Evolutionary conservation across 495 filamentous ascomycete genomes (phyloP).

Genomic region (Baudoinia panamericana): DNA sequence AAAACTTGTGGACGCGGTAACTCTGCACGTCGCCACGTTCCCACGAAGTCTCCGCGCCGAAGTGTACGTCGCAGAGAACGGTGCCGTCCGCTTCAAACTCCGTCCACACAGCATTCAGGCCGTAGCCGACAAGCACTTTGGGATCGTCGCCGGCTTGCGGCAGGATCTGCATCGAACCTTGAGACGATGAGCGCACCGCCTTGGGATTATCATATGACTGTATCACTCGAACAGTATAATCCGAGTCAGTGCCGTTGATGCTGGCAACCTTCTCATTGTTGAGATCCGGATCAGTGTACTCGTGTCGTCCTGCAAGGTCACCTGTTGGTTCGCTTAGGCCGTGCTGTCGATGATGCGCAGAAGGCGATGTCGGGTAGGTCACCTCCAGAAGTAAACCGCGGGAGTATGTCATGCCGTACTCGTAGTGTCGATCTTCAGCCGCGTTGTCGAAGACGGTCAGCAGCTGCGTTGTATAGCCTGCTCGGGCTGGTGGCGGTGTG

Average conservation of each 20-base stretch:
- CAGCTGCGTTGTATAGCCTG: constrained; percentile 7
- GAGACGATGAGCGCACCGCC: constrained; percentile 15
- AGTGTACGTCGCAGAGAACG: constrained; percentile 24
- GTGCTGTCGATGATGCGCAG: not conserved
- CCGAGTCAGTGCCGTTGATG: constrained; percentile 16
- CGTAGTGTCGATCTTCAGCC: constrained; percentile 10
- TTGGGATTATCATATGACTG: constrained; percentile 17
- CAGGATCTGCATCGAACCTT: constrained; percentile 25
- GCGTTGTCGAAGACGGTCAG: constrained; percentile 26
- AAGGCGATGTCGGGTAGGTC: constrained; percentile 1
- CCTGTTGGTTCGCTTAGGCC: not conserved
- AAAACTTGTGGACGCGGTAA: constrained; percentile 21
- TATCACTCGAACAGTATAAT: constrained; percentile 16
- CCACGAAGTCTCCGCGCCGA: constrained; percentile 15
- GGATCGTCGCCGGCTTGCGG: constrained; percentile 14
- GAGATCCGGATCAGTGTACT: not conserved
- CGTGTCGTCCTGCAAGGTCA: not conserved
- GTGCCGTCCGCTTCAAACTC: constrained; percentile 20
- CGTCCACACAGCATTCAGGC: constrained; percentile 19
- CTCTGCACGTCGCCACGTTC: constrained; percentile 18
- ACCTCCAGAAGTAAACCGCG: constrained; percentile 12
- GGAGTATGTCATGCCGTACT: constrained; percentile 3
- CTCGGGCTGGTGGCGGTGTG: not conserved
- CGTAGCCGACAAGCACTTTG: constrained; percentile 23
- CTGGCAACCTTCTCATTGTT: constrained; percentile 12